Base-by-base conservation (phyloP, 768 basidiomycete species). In the Nidularia sp. region DNA sequence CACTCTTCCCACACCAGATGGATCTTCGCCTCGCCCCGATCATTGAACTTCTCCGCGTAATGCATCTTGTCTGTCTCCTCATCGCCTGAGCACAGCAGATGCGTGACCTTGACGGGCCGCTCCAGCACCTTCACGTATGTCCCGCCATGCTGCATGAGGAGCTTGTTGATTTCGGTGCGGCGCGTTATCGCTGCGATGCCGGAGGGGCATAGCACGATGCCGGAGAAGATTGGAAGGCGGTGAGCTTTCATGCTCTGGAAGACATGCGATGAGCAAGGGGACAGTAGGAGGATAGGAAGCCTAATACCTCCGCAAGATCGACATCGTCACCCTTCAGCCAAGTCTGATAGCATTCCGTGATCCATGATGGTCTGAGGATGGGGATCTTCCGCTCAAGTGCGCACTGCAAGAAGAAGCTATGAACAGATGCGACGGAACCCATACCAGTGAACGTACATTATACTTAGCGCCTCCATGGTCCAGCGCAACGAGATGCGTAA, bases 1-100 rank as follows among this genome's bases (percentile, higher is more conserved):
- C 95, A 98, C 55, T 96, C 93, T 61, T 95, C 93, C 89, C 94
- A 96, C 1, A 97, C 83, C 2, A 95, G 71, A 47, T 80, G 75
- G 33, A 93, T 93, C 43, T 80, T 75, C 4, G 85, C 86, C 65
- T 91, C 90, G 34, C 83, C 80, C 18, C 75, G 72, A 13, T 72
- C 64, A 62, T 88, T 88, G 60, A 89, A 88, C 61, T 86, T 87
- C 52, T 83, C 77, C 0, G 90, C 90, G 59, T 88, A 90, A 4
- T 71, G 75, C 76, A 93, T 86, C 71, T 93, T 93, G 47, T 88
- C 82, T 8, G 85, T 78, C 64, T 86, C 76, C 45, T 76, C 76
- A 54, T 84, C 77, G 42, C 84, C 80, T 2, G 83, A 79, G 61
- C 90, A 91, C 6, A 98, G 70, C 1, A 98, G 74, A 67, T 98